These are phyloP conservation scores for Naematelia encephala DNA, from an alignment of 768 basidiomycete species.

Conservation along the genomic window DNA sequence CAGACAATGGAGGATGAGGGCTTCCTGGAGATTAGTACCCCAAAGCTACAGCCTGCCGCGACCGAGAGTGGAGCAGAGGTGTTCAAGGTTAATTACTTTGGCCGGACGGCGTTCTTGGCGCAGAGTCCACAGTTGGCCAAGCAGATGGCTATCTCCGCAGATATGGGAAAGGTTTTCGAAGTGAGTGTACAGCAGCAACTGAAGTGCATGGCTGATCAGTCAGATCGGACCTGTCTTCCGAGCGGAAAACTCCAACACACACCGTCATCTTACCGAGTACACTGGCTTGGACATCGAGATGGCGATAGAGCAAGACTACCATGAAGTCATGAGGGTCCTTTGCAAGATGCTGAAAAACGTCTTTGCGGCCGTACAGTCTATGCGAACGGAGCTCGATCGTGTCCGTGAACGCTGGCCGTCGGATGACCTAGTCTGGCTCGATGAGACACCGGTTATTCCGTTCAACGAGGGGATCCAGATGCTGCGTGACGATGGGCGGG, in stretches of 20 bases:
- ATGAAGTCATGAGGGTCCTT: constrained; percentile 86
- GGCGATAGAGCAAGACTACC: constrained; percentile 92
- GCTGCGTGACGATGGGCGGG: constrained; percentile 59
- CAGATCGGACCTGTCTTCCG: constrained; percentile 70
- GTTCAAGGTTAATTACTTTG: constrained; percentile 95
- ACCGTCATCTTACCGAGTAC: constrained; percentile 95
- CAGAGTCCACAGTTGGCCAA: constrained; percentile 95
- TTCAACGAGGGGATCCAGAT: constrained; percentile 82
- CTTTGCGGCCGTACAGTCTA: constrained; percentile 54
- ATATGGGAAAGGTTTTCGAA: constrained; percentile 95
- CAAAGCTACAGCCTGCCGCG: constrained; percentile 90
- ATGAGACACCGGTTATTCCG: constrained; percentile 75
- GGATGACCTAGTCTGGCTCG: constrained; percentile 87
- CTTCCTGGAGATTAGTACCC: constrained; percentile 91
- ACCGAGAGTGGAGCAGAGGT: constrained; percentile 94
- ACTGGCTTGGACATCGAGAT: constrained; percentile 97
- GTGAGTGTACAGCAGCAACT: constrained; percentile 57
- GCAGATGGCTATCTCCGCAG: constrained; percentile 96
- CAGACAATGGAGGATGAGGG: constrained; percentile 66
- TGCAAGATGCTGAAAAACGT: constrained; percentile 77
- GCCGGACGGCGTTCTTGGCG: constrained; percentile 86
- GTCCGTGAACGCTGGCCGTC: constrained; percentile 81
- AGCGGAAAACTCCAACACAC: constrained; percentile 90
- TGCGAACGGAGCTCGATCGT: constrained; percentile 69
- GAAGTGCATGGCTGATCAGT: neutral